Conservation (phyloP, 1,284 basidiomycete genomes). For the Volvariella volvacea region DNA sequence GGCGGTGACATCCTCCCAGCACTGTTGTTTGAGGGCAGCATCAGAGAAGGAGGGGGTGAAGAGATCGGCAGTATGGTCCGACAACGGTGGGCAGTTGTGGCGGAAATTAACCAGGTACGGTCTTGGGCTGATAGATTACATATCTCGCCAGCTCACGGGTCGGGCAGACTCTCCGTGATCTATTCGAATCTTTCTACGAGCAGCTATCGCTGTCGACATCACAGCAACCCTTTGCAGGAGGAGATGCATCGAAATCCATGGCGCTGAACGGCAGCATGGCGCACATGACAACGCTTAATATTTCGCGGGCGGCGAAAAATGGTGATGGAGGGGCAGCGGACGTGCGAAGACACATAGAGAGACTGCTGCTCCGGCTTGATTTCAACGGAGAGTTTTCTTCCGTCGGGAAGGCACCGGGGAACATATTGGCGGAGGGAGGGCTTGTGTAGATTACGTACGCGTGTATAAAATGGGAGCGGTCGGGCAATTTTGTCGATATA, state of each 20-base stretch:
- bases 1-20: slow-evolving; percentile 87
- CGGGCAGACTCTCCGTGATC: slow-evolving; percentile 49
- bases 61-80: slow-evolving; percentile 63
- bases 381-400: slow-evolving; percentile 77
- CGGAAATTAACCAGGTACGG: slow-evolving; percentile 69
- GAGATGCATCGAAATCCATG: slow-evolving; percentile 64
- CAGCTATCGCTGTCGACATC: slow-evolving; percentile 70
- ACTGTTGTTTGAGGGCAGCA: slow-evolving; percentile 71
- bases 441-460: slow-evolving; percentile 17
- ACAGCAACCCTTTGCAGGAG: slow-evolving; percentile 53
- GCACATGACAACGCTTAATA: slow-evolving; percentile 48
- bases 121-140: slow-evolving; percentile 7
- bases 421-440: slow-evolving; percentile 43
- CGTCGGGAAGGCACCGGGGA: slow-evolving; percentile 23
- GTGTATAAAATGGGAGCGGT: too few species aligned
- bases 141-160: slow-evolving; percentile 8
- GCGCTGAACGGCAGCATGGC: slow-evolving; percentile 54
- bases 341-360: slow-evolving; percentile 74
- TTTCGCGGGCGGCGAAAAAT: slow-evolving; percentile 38
- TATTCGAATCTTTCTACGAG: slow-evolving; percentile 71
- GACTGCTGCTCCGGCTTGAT: slow-evolving; percentile 76
- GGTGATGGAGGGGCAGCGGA: slow-evolving; percentile 40
- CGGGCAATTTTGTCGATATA: background rate
- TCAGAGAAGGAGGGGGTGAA: slow-evolving; percentile 42
- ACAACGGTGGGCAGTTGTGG: slow-evolving; percentile 60